Evolutionary conservation across 2,329 filamentous ascomycete species (phyloP), one percentile per base, ranked within the genome.

Genomic region (Aspergillus cejpii): DNA sequence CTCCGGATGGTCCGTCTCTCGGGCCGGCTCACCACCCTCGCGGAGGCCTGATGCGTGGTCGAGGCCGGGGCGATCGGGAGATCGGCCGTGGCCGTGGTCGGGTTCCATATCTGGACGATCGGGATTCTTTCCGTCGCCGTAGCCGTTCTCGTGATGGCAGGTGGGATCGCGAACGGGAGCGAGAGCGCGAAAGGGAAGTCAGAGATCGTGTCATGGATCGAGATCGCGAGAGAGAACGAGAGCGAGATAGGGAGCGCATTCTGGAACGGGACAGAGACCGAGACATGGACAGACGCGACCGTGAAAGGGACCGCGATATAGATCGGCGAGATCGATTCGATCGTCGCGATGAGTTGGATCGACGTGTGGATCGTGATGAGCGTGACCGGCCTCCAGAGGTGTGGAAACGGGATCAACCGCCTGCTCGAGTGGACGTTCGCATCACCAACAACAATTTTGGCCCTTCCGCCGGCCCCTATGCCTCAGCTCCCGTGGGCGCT

Each of bases 91-190:
- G 69, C 21, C 63, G 68, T 37, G 67, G 67, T n/a, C 64, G 69
- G 37, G 60, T 58, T 14, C 57, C 60, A 10, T 69, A 65, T 47
- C 46, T 66, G 5, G 67, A 69, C 44, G 69, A 72, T 43, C 65
- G 69, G 8, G 68, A 72, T 47, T 51, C 62, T 1, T 72, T 71
- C 46, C 61, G 67, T 37, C 63, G 66, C 36, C 61, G 70, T 17
- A 73, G 70, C 56, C 62, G 69, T 21, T 73, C 70, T 21, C 62
- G 70, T 5, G 70, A 73, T 48, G 56, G 59, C 6, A 66, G 69
- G 61, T 65, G 68, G 50, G 68, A 70, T 37, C 66, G 64, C n/a
- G 65, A 64, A 10, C 58, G 66, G 20, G 61, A 62, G 11, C 52
- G 59, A 17, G 64, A 63, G 29, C 52, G 62, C n/a, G 63, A 66